phyloP scores from a whole-genome alignment of 345 rosid genomes.

The Citropsis articulata region DNA sequence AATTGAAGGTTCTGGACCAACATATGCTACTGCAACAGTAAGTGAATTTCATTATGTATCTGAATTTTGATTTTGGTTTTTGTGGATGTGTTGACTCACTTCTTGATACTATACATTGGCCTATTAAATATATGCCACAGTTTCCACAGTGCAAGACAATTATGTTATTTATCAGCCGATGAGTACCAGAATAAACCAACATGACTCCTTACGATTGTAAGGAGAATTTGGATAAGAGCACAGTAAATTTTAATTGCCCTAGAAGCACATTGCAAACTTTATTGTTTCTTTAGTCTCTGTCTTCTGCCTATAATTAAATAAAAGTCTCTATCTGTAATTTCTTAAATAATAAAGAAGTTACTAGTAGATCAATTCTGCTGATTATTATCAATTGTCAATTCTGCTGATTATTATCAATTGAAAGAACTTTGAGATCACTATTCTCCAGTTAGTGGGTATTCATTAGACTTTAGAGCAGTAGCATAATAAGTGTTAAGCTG shows the following conservation, averaged over 20 bases:
- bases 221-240: background rate
- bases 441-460: background rate
- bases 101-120: background rate
- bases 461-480: background rate
- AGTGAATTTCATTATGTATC: slow-evolving; percentile 23
- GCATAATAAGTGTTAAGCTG: background rate
- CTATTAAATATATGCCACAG: background rate
- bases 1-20: slow-evolving; percentile 89
- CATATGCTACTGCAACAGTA: slow-evolving; percentile 87
- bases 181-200: background rate
- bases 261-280: background rate
- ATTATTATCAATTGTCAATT: background rate
- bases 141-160: background rate
- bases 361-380: background rate
- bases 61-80: slow-evolving; percentile 15
- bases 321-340: background rate
- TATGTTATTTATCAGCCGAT: background rate
- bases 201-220: background rate
- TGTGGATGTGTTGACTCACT: background rate
- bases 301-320: background rate
- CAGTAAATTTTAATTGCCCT: background rate
- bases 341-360: background rate
- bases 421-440: background rate
- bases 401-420: background rate
- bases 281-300: background rate